Conservation (phyloP, 306 rosid genomes). For the Delonix regia region DNA sequence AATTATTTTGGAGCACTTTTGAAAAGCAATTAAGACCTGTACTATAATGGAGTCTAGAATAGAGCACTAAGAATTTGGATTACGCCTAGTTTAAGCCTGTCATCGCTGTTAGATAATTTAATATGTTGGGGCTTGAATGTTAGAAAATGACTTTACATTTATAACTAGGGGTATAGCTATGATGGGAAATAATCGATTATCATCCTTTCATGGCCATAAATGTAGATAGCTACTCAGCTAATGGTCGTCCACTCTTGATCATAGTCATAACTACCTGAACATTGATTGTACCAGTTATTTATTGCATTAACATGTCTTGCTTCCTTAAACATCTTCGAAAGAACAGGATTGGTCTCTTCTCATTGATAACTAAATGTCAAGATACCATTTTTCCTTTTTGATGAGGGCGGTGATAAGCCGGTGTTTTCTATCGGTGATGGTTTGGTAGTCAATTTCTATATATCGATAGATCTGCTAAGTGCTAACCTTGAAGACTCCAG, state of each 20-base stretch:
- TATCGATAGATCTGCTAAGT: not conserved
- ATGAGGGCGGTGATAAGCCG: not conserved
- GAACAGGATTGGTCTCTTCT: conserved; percentile 5
- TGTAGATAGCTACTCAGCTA: conserved; percentile 13
- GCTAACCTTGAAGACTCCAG: not conserved
- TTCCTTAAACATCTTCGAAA: not conserved
- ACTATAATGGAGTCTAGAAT: not conserved
- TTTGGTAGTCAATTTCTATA: not conserved
- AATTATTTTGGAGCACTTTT: not conserved
- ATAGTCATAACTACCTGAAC: not conserved
- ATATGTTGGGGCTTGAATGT: conserved; percentile 14
- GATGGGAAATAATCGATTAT: not conserved
- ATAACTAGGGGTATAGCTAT: not conserved
- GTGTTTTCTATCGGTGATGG: not conserved
- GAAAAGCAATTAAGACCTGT: not conserved
- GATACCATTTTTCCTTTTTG: not conserved
- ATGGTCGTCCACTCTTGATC: not conserved
- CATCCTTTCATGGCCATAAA: conserved; percentile 1
- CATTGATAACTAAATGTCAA: conserved; percentile 8
- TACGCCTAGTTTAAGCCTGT: not conserved
- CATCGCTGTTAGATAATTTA: not conserved
- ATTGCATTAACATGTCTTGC: not conserved
- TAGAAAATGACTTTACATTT: conserved; percentile 17
- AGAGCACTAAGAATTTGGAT: not conserved
- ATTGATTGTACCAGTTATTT: not conserved